These are phyloP conservation scores for Lodderomyces margitis DNA, from an alignment of 1,139 yeast genomes.

Conservation along the genomic window DNA sequence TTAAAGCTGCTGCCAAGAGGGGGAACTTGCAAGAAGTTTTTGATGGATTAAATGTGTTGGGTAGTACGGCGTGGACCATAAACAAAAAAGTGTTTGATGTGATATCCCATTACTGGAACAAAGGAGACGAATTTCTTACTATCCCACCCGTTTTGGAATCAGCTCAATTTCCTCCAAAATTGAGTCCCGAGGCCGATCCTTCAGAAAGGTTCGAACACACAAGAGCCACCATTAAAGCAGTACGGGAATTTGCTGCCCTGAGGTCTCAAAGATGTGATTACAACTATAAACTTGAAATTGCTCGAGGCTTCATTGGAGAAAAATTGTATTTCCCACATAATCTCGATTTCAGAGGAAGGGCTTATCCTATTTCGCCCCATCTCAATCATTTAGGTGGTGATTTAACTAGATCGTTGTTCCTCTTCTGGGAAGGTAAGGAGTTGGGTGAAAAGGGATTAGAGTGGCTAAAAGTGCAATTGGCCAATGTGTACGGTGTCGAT, in stretches of 20 bases:
- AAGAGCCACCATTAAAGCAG: constrained; percentile 52
- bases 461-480: constrained; percentile 90
- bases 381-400: constrained; percentile 87
- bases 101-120: constrained; percentile 81
- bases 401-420: constrained; percentile 77
- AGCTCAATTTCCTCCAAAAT: constrained; percentile 60
- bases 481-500: constrained; percentile 86
- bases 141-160: constrained; percentile 66
- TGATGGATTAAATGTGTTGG: constrained; percentile 83
- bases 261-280: constrained; percentile 92
- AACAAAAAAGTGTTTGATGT: constrained; percentile 69
- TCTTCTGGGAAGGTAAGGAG: constrained; percentile 85
- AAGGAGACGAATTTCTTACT: constrained; percentile 74
- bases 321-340: constrained; percentile 92
- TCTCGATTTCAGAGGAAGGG: constrained; percentile 92
- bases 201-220: constrained; percentile 66
- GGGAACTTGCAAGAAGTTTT: constrained; percentile 65
- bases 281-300: constrained; percentile 91
- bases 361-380: constrained; percentile 87
- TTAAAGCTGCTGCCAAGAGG: constrained; percentile 77
- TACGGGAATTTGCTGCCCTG: constrained; percentile 60
- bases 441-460: constrained; percentile 73
- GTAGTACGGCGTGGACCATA: constrained; percentile 90
- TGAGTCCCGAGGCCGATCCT: constrained; percentile 72
- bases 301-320: constrained; percentile 88